Base-by-base conservation (phyloP, 345 rosid species). In the Eutrema heterophyllum region DNA sequence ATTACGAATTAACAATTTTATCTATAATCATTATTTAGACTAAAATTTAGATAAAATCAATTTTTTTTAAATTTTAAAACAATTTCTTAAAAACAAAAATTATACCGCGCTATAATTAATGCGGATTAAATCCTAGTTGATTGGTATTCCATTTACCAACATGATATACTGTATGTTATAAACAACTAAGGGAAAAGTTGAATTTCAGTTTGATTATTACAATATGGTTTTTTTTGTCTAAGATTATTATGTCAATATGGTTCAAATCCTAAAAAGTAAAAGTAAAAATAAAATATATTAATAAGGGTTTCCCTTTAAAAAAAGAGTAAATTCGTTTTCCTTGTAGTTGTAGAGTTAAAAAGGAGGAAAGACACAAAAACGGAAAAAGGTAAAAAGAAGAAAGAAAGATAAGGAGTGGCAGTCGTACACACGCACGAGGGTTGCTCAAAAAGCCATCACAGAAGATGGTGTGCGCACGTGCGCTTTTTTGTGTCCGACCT, bases 381-480 rank as follows among this genome's bases (percentile, higher is more conserved):
- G 7, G 15, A 35, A 60, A 71, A 62, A 32, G 21, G 15, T 1
- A 0, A 30, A 5, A 30, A 4, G 1, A 61, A 71, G 6, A 30
- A 71, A 43, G 7, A 57, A 72, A 44, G 70, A 64, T 30, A 32
- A 72, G 64, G 40, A 52, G 45, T 51, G 44, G 52, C 62, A 16
- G 54, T 41, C 76, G 13, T 49, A 60, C 68, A 50, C 45, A 67
- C 85, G 84, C 85, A 82, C 87, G 82, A 78, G 86, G 66, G 72
- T 73, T 77, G 36, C 62, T 78, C 82, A 69, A 84, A 57, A 82
- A 81, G 84, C 68, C 71, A 46, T 56, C 81, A 43, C 69, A 71
- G 69, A 71, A 59, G 74, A 60, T 79, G 80, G 73, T 69, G 68
- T 70, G 83, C 88, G 76, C 89, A 89, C 89, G 89, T 86, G 89